Evolutionary conservation across 306 rosid species (phyloP).

Genomic region (Psophocarpus tetragonolobus): DNA sequence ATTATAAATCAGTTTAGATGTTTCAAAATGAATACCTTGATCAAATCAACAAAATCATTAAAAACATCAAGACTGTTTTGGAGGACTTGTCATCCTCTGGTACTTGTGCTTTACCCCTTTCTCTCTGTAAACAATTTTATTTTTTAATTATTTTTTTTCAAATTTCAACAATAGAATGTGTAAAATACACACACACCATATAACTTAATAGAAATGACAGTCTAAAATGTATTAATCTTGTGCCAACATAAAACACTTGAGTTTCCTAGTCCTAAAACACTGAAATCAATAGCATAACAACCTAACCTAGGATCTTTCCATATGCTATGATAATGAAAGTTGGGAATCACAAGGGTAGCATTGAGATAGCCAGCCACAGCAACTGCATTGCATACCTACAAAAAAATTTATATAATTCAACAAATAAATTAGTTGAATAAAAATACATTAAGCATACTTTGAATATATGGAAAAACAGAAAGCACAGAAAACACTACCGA

Average conservation of each 20-base stretch:
- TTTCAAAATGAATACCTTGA: constrained; percentile 19
- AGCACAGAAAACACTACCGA: constrained; percentile 62
- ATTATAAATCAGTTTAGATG: constrained; percentile 38
- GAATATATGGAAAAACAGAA: constrained; percentile 25
- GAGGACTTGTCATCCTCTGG: neutral
- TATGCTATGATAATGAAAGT: constrained; percentile 95
- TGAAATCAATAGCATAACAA: constrained; percentile 10
- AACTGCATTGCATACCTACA: constrained; percentile 95
- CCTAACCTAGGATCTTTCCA: constrained; percentile 99
- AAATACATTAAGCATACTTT: constrained; percentile 21
- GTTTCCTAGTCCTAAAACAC: constrained; percentile 11
- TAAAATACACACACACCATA: neutral
- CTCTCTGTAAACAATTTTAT: neutral
- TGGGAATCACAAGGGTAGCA: constrained; percentile 95
- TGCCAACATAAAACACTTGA: constrained; percentile 19
- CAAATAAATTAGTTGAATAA: constrained; percentile 26
- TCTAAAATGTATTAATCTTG: neutral
- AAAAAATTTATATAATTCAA: constrained; percentile 39
- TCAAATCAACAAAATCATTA: constrained; percentile 5
- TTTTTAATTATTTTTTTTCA: neutral
- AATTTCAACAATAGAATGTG: constrained; percentile 13
- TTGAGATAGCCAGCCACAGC: constrained; percentile 98
- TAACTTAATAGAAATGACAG: neutral
- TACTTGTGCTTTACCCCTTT: neutral
- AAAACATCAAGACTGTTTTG: neutral